Evolutionary conservation across 2,329 filamentous ascomycete genomes (phyloP).

Genomic region (Diaporthe capsici): DNA sequence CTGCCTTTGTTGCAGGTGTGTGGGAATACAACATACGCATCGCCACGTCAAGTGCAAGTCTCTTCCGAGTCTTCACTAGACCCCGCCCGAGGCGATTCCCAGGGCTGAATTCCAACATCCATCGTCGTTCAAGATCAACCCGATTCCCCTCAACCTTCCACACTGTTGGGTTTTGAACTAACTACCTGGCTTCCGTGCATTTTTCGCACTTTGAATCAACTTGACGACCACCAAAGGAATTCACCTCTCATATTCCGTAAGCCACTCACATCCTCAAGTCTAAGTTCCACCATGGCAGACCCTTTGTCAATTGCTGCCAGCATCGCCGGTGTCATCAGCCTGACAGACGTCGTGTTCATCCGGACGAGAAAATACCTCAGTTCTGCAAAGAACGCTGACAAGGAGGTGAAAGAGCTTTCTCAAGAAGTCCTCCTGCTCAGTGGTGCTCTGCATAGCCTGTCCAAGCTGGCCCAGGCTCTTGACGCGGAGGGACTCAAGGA

Average conservation of each 20-base stretch:
- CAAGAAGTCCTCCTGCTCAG: constrained; percentile 43
- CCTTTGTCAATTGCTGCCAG: constrained; percentile 47
- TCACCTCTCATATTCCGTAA: too few relatives aligned
- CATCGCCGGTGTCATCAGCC: constrained; percentile 49
- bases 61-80: not conserved
- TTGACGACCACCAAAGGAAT: not conserved
- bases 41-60: not conserved
- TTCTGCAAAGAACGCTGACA: constrained; percentile 44
- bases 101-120: not conserved
- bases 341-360: constrained; percentile 46
- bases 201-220: too few relatives aligned
- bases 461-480: constrained; percentile 42
- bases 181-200: too few relatives aligned
- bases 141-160: too few relatives aligned
- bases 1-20: not conserved
- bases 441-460: constrained; percentile 45
- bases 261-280: not conserved
- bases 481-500: constrained; percentile 40
- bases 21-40: not conserved
- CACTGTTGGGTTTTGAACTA: not conserved
- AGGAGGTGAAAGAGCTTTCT: constrained; percentile 45
- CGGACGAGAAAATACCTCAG: constrained; percentile 46
- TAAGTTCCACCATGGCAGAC: not conserved
- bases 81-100: not conserved
- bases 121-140: too few relatives aligned